Conservation (phyloP, 345 rosid genomes). For the Gossypium sturtianum region DNA sequence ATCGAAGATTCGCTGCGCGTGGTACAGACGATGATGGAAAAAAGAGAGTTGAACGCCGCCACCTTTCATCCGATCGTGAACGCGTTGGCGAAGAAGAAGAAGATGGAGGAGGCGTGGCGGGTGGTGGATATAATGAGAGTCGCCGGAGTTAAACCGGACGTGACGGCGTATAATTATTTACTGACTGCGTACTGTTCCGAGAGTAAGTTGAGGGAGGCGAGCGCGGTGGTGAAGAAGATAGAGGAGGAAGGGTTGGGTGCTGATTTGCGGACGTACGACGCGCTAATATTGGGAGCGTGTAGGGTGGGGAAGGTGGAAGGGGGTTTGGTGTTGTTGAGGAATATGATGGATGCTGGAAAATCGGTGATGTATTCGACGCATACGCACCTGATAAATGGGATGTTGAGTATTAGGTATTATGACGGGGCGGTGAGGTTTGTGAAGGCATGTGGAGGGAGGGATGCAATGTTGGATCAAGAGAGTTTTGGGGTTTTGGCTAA, state of each 20-base stretch:
- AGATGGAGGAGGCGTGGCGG: slow-evolving; percentile 41
- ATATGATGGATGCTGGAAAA: slow-evolving; percentile 52
- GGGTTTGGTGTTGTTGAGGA: slow-evolving; percentile 49
- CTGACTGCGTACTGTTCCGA: slow-evolving; percentile 37
- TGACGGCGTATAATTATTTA: slow-evolving; percentile 48
- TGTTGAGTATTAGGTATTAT: slow-evolving; percentile 36
- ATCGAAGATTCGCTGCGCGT: slow-evolving; percentile 37
- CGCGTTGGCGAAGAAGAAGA: slow-evolving; percentile 31
- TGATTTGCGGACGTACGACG: slow-evolving; percentile 61
- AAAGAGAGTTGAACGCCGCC: neutral
- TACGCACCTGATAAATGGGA: slow-evolving; percentile 41
- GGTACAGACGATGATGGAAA: slow-evolving; percentile 33
- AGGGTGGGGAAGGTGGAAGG: slow-evolving; percentile 51
- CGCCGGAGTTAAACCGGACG: slow-evolving; percentile 31
- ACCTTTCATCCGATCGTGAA: slow-evolving; percentile 49
- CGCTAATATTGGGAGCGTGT: slow-evolving; percentile 66
- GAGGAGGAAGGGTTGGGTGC: slow-evolving; percentile 38
- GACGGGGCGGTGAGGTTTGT: slow-evolving; percentile 48
- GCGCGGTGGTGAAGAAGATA: slow-evolving; percentile 41
- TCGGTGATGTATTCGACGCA: slow-evolving; percentile 44
- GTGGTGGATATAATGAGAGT: slow-evolving; percentile 38
- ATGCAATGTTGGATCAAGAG: slow-evolving; percentile 40
- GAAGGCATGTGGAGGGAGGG: slow-evolving; percentile 42
- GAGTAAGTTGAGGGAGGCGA: slow-evolving; percentile 39
- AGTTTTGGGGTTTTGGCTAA: slow-evolving; percentile 48